Evolutionary conservation across 2,329 filamentous ascomycete genomes (phyloP), one percentile per base, ranked within the genome.

Genomic region (Alternaria angustiovoidea): DNA sequence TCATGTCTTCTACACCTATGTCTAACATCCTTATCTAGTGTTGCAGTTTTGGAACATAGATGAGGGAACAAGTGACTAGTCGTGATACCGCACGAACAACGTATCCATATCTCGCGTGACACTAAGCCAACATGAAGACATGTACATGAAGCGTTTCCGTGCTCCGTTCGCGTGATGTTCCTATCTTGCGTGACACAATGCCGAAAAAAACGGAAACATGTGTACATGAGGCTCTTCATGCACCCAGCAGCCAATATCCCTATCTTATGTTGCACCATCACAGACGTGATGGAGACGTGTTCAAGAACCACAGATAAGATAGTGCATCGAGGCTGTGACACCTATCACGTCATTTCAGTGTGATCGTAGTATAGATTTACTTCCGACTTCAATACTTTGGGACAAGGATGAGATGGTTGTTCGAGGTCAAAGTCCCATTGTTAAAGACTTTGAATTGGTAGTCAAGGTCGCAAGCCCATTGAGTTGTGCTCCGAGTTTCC

Each of bases 1-100:
- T 9, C 28, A 11, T 0, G 0, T 11, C 28, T 0, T 30, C 11
- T 30, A 30, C 28, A 0, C 11, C 28, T 11, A 30, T 0, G 2
- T 11, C 8, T 26, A 26, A 26, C 24, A 26, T 26, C 28, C 9
- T 30, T 11, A 30, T 30, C 11, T 30, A 12, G 11, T 12, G 11
- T 30, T 30, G 28, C 8, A 30, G 11, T 30, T 30, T 7, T 11
- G 11, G 28, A 11, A 30, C 9, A 30, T 11, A 9, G 11, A 30
- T 30, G 8, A 30, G 28, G 11, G 0, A 11, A 30, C 28, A 11
- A 30, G 11, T 11, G 11, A 30, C 28, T 30, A 30, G 28, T 11
- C 28, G 11, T 30, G 28, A 11, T 11, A 9, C 28, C 32, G 3
- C 14, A 36, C 14, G 32, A 6, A 36, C 32, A 16, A 16, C 7